Conservation (phyloP, 1,284 basidiomycete species). For the Coriolopsis trogii region DNA sequence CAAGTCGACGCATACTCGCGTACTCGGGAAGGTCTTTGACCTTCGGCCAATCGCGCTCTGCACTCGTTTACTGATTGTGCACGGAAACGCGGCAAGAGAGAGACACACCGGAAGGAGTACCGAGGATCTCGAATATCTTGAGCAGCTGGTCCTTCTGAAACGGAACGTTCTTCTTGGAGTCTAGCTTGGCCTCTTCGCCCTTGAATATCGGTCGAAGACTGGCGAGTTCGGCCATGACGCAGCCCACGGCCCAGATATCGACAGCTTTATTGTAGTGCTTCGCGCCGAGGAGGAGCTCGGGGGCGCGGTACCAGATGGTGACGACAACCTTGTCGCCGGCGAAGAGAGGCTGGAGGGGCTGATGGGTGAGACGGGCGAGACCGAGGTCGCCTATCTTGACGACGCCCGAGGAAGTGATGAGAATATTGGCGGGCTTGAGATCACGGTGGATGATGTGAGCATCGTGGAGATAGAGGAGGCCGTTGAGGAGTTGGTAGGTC, state of each 20-base stretch:
- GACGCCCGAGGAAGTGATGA: conserved; percentile 86
- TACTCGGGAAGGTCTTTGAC: conserved; percentile 91
- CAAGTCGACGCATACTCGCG: conserved; percentile 79
- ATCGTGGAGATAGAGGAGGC: conserved; percentile 93
- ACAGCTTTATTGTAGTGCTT: conserved; percentile 97
- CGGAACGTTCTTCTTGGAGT: conserved; percentile 90
- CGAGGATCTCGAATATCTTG: conserved; percentile 94
- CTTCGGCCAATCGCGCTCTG: conserved; percentile 87
- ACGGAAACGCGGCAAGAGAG: not conserved
- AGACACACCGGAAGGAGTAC: conserved; percentile 58
- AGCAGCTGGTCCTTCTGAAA: conserved; percentile 95
- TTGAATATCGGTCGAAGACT: conserved; percentile 97
- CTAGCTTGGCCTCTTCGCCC: conserved; percentile 97
- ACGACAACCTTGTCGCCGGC: conserved; percentile 98
- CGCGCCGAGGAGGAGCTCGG: conserved; percentile 92
- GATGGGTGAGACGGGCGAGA: conserved; percentile 85
- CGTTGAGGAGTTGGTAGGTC: conserved; percentile 95
- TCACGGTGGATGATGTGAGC: conserved; percentile 96
- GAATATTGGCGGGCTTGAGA: conserved; percentile 98
- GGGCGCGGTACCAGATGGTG: conserved; percentile 98
- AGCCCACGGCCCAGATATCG: conserved; percentile 96
- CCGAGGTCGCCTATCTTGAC: conserved; percentile 99
- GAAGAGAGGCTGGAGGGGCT: conserved; percentile 85
- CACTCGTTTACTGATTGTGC: not conserved
- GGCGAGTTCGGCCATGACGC: conserved; percentile 94